Conservation (phyloP, 192 early-diverging fungal genomes). For the Oehlia diaphana region DNA sequence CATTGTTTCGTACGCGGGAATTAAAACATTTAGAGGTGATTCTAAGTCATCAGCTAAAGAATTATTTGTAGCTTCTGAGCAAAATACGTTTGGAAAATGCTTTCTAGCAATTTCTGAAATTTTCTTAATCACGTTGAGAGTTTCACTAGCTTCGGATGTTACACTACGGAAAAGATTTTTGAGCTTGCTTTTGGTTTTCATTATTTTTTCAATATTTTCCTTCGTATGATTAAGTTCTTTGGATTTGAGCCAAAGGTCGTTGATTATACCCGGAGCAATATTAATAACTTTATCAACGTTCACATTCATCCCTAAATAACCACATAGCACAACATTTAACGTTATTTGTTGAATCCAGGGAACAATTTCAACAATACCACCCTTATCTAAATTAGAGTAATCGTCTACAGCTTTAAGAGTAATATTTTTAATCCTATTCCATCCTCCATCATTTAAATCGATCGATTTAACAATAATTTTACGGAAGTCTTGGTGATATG, state of each 20-base stretch:
- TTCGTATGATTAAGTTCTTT: not conserved
- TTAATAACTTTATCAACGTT: not conserved
- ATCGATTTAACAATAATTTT: not conserved
- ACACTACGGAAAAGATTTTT: not conserved
- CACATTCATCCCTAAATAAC: not conserved
- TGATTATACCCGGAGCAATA: not conserved
- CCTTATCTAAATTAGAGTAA: not conserved
- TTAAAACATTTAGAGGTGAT: constrained; percentile 8
- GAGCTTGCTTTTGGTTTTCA: not conserved
- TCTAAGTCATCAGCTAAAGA: not conserved
- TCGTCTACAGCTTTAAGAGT: not conserved
- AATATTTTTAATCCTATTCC: not conserved
- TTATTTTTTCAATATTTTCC: not conserved
- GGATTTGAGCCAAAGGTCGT: not conserved
- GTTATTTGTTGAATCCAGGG: constrained; percentile 1
- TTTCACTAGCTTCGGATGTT: not conserved
- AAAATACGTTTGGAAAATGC: not conserved
- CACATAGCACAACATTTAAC: not conserved
- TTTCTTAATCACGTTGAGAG: not conserved
- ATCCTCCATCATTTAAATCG: not conserved
- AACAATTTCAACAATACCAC: not conserved
- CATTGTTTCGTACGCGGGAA: constrained; percentile 22
- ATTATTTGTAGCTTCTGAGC: not conserved
- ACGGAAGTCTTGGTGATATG: not conserved
- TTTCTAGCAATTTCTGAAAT: not conserved